Evolutionary conservation across 202 grass and related monocot species (phyloP).

Genomic region (Setaria italica): DNA sequence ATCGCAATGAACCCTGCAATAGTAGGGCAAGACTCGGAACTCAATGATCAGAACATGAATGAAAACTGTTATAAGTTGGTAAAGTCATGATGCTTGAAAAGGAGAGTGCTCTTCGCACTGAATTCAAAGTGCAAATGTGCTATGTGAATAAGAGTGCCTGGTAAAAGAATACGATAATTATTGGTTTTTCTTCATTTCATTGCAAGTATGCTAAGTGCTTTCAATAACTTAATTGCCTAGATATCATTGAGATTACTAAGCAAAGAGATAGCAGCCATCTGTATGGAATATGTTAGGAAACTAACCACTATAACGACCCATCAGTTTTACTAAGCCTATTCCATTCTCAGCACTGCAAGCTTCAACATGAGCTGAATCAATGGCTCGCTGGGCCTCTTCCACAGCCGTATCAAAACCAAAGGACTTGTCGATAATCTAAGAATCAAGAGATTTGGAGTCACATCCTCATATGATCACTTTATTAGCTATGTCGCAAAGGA

Average conservation of each 20-base stretch:
- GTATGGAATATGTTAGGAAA: constrained; percentile 36
- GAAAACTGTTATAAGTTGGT: not conserved
- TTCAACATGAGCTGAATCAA: constrained; percentile 98
- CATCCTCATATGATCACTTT: not conserved
- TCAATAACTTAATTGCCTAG: not conserved
- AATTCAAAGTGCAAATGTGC: not conserved
- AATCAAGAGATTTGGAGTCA: constrained; percentile 38
- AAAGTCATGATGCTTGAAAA: constrained; percentile 41
- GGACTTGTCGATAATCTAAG: constrained; percentile 95
- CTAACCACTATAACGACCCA: constrained; percentile 98
- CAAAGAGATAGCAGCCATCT: constrained; percentile 23
- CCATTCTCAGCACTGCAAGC: constrained; percentile 90
- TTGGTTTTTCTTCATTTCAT: not conserved
- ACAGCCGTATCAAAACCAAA: constrained; percentile 98
- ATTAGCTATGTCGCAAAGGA: not conserved
- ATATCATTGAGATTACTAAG: constrained; percentile 27
- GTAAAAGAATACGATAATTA: not conserved
- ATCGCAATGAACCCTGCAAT: constrained; percentile 90
- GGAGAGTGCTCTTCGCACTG: not conserved
- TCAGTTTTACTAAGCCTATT: constrained; percentile 95
- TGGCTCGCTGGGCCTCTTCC: constrained; percentile 94
- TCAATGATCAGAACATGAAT: constrained; percentile 22
- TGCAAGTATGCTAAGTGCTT: not conserved
- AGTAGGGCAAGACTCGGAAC: constrained; percentile 16
- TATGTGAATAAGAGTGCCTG: constrained; percentile 19